Evolutionary conservation across 768 basidiomycete species (phyloP), one percentile per base, ranked within the genome.

Genomic region (Cystofilobasidium ferigula): DNA sequence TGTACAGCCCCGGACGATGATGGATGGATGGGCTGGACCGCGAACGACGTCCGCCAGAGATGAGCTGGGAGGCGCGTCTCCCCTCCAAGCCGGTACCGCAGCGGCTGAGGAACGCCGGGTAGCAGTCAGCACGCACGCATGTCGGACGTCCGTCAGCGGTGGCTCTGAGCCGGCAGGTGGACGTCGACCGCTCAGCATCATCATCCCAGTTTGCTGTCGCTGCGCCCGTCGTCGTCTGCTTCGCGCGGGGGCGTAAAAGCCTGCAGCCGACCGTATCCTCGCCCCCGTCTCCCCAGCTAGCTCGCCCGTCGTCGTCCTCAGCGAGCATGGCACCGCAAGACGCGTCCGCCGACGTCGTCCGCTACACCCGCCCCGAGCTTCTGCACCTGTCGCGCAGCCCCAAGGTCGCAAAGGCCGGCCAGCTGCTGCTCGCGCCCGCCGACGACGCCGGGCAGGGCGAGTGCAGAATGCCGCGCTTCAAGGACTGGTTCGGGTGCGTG

Each of bases 401-500:
- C 26, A 22, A 12, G 14, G 51, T 54, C 51, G 51, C 30, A 7
- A 28, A 32, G 51, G 51, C 51, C 16, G 51, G 51, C 51, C 26
- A 28, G 51, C 51, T 12, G 28, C 18, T 12, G 28, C 51, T 54
- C 7, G 28, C 51, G 51, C 22, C 45, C 20, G 20, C 45, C 9
- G 6, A 22, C 8, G 45, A 48, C 13, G 51, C 40, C 10, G 40
- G 40, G 20, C 10, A 20, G 40, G 10, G 9, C 26, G 51, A 10
- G 28, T 26, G 28, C 28, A n/a, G 54, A 1, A 57, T 64, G 56
- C 63, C 63, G 0, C n/a, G 26, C 36, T 64, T 64, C 63, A 57
- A 64, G 26, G 43, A 30, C 2, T 64, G 63, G 63, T 64, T 64
- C 43, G 63, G 63, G 63, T 64, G 8, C 30, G 63, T 57, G n/a